Conservation (phyloP, 768 basidiomycete species). For the Termitomyces titanicus region DNA sequence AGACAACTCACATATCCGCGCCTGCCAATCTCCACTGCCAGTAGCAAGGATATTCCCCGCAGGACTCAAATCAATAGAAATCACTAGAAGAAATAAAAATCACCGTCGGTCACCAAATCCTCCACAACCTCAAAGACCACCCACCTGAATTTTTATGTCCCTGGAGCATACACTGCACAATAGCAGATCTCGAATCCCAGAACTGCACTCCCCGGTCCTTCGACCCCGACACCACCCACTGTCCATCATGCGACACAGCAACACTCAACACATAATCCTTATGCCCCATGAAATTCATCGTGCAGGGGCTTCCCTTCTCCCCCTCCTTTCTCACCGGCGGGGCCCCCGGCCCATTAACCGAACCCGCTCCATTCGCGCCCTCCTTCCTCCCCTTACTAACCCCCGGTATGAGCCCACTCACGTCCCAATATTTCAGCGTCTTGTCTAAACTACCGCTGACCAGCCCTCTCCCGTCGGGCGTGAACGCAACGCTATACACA, state of each 20-base stretch:
- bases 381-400: conserved; percentile 52
- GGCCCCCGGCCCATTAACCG: conserved; percentile 23
- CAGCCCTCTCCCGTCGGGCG: conserved; percentile 85
- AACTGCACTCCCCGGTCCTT: conserved; percentile 97
- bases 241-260: conserved; percentile 85
- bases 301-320: conserved; percentile 50
- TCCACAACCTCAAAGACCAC: conserved; percentile 20
- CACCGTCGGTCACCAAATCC: too few species aligned
- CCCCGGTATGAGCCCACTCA: conserved; percentile 70
- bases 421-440: conserved; percentile 86
- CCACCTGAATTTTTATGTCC: conserved; percentile 54
- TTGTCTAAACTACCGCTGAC: conserved; percentile 92
- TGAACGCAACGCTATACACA: conserved; percentile 89
- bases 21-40: conserved; percentile 52
- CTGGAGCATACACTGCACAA: conserved; percentile 92
- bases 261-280: conserved; percentile 67
- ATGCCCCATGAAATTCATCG: conserved; percentile 87
- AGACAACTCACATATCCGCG: conserved; percentile 46
- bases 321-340: conserved; percentile 44
- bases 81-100: conserved; percentile 28
- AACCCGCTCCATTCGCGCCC: conserved; percentile 36
- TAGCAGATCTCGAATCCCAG: conserved; percentile 74
- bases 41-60: conserved; percentile 45
- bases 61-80: conserved; percentile 47
- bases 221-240: conserved; percentile 90